Percentiles rank a stretch among this genome's conserved stretches.
Evolutionary conservation across 441 rosid genomes (phyloP).

Genomic region (Pelargonium cotyledonis): DNA sequence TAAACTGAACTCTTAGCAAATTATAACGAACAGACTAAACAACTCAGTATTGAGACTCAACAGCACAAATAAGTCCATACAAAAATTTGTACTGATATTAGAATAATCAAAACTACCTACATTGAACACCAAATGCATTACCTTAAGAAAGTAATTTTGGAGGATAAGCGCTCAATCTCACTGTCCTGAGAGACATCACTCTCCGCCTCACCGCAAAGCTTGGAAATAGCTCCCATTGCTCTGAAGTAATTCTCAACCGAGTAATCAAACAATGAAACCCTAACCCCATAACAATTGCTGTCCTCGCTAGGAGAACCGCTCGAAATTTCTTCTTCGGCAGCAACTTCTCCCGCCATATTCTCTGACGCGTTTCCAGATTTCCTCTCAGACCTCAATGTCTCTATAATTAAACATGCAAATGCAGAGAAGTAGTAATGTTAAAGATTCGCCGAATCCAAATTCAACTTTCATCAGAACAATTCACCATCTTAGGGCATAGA

Average conservation of each 20-base stretch:
- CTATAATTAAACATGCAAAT: background rate
- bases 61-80: no score
- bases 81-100: no score
- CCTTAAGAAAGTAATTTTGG: constrained; percentile 64
- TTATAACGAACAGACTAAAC: no score
- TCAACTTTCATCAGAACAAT: background rate
- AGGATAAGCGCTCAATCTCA: constrained; percentile 36
- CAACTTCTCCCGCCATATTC: no score
- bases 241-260: constrained; percentile 57
- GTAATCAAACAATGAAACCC: constrained; percentile 53
- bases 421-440: no score
- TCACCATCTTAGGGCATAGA: background rate
- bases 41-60: no score
- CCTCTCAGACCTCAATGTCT: background rate
- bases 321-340: background rate
- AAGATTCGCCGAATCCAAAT: background rate
- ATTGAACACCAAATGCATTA: constrained; percentile 7
- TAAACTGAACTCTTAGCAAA: no score
- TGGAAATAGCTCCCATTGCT: constrained; percentile 42
- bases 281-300: constrained; percentile 19
- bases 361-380: background rate
- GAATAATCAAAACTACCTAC: background rate
- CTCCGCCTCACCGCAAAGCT: constrained; percentile 47
- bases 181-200: constrained; percentile 25
- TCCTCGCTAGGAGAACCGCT: background rate